Percentiles rank a stretch among this genome's conserved stretches.
Conservation (phyloP, 208 protist species). For the Naegleria lovaniensis region DNA sequence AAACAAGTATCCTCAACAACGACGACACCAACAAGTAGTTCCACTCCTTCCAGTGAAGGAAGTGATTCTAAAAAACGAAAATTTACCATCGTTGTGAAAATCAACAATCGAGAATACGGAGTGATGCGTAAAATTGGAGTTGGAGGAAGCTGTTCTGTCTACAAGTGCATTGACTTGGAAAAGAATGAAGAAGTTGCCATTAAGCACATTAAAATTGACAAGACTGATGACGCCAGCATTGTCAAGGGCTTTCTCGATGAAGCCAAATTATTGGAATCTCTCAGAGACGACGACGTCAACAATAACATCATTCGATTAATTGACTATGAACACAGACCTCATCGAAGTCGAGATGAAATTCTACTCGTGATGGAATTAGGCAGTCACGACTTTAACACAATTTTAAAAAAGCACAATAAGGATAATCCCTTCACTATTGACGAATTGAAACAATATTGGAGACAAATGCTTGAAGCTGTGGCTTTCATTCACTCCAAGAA, state of each 20-base stretch:
- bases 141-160: conserved; percentile 54
- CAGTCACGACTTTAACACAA: conserved; percentile 51
- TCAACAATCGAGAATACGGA: neutral
- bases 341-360: neutral
- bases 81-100: neutral
- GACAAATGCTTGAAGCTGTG: conserved; percentile 66
- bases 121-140: conserved; percentile 47
- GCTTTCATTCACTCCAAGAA: conserved; percentile 56
- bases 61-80: neutral
- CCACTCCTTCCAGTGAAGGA: neutral
- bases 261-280: conserved; percentile 49
- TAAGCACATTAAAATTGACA: conserved; percentile 35
- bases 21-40: neutral
- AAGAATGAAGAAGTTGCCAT: conserved; percentile 22
- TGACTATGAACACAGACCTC: conserved; percentile 37
- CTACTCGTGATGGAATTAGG: conserved; percentile 50
- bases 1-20: no score
- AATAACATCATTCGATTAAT: conserved; percentile 51
- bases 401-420: conserved; percentile 39
- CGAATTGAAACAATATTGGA: conserved; percentile 58
- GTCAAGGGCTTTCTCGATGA: conserved; percentile 57
- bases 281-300: conserved; percentile 36
- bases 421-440: conserved; percentile 37
- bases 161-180: conserved; percentile 28
- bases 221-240: conserved; percentile 17